Percentiles rank a stretch among this genome's conserved stretches.
phyloP scores from a whole-genome alignment of 192 early-diverging fungal genomes.

The Coemansia sp. region DNA sequence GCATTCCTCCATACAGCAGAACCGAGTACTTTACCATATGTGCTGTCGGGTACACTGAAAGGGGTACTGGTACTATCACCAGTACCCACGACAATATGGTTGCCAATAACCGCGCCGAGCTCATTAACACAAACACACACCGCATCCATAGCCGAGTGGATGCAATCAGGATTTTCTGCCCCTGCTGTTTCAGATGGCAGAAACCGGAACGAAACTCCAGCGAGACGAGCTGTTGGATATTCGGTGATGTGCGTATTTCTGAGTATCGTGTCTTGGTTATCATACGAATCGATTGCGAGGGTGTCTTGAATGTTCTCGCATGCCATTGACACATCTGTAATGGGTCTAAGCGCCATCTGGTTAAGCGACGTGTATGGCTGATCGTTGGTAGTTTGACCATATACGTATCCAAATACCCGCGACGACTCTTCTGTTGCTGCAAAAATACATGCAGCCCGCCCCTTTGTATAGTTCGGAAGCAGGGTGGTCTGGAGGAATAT shows the following conservation, averaged over 20 bases:
- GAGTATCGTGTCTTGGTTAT: constrained; percentile 15
- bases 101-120: constrained; percentile 25
- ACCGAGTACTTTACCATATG: neutral
- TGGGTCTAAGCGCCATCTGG: constrained; percentile 27
- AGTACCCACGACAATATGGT: constrained; percentile 8
- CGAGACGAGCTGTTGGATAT: constrained; percentile 18
- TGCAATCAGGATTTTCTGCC: neutral
- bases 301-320: constrained; percentile 22
- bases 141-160: neutral
- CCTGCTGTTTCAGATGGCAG: neutral
- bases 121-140: constrained; percentile 30
- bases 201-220: constrained; percentile 16
- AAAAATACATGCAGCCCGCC: constrained; percentile 19
- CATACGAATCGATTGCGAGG: constrained; percentile 32
- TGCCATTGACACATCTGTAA: constrained; percentile 1
- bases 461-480: constrained; percentile 13
- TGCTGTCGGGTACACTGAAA: neutral
- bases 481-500: constrained; percentile 15
- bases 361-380: constrained; percentile 29
- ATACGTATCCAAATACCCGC: constrained; percentile 20
- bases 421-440: constrained; percentile 24
- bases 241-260: constrained; percentile 14
- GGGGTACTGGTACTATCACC: neutral
- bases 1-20: constrained; percentile 2
- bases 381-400: constrained; percentile 23